Percentiles rank a stretch among this genome's conserved stretches.
phyloP scores from a whole-genome alignment of 352 stramenopile genomes.

The Phytopythium cucurbitacearum region DNA sequence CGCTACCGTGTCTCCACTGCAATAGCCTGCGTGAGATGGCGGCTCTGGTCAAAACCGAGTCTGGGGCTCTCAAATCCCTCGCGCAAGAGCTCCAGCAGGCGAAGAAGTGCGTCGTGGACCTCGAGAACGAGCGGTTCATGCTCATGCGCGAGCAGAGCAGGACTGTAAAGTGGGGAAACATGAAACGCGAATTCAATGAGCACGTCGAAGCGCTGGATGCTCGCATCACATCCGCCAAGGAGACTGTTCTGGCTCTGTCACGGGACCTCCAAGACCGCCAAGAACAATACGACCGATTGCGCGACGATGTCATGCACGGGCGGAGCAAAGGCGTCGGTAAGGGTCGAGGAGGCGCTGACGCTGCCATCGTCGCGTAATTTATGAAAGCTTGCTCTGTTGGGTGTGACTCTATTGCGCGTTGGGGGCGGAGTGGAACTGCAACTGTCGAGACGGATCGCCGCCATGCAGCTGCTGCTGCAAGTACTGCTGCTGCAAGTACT shows the following conservation, averaged over 20 bases:
- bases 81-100: conserved; percentile 25
- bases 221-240: conserved; percentile 8
- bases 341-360: conserved; percentile 17
- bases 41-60: conserved; percentile 13
- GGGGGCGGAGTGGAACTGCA: conserved; percentile 19
- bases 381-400: conserved; percentile 8
- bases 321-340: conserved; percentile 45
- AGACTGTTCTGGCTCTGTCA: conserved; percentile 4
- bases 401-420: conserved; percentile 3
- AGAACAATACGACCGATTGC: conserved; percentile 12
- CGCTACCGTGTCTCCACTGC: conserved; percentile 58
- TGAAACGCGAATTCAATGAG: conserved; percentile 43
- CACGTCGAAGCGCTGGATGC: conserved; percentile 29
- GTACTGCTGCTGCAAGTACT: conserved; percentile 29
- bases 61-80: conserved; percentile 14
- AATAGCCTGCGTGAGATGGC: conserved; percentile 25
- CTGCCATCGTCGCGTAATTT: background rate
- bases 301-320: conserved; percentile 22
- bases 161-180: conserved; percentile 49
- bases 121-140: conserved; percentile 40
- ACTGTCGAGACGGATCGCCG: conserved; percentile 7
- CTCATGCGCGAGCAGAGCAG: conserved; percentile 42
- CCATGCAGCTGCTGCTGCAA: conserved; percentile 20
- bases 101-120: conserved; percentile 35
- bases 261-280: conserved; percentile 14